Conservation (phyloP, 805 yeast genomes). For the Hyphopichia homilentoma region DNA sequence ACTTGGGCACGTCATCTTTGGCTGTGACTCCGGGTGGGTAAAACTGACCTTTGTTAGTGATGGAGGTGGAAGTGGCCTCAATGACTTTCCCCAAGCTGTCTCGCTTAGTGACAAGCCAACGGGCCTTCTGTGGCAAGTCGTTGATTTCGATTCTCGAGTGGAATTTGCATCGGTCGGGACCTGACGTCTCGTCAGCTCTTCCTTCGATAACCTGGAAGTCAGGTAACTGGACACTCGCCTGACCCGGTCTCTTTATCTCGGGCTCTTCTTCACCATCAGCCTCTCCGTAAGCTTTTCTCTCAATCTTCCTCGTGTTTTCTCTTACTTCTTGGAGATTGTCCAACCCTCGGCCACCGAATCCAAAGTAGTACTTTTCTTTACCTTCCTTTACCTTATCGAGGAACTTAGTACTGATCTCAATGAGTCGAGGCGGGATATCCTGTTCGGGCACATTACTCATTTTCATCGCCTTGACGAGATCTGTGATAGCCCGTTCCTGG, state of each 20-base stretch:
- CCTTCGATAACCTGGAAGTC: slow-evolving; percentile 50
- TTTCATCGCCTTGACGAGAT: slow-evolving; percentile 65
- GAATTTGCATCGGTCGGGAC: slow-evolving; percentile 53
- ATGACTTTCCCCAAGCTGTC: slow-evolving; percentile 60
- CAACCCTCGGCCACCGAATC: slow-evolving; percentile 93
- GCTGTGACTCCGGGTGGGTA: no score
- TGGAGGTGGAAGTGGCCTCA: slow-evolving; percentile 69
- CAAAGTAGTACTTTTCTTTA: slow-evolving; percentile 59
- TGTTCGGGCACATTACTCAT: slow-evolving; percentile 43
- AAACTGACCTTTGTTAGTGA: slow-evolving; percentile 78
- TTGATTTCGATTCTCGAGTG: slow-evolving; percentile 74
- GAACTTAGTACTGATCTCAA: slow-evolving; percentile 51
- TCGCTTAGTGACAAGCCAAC: slow-evolving; percentile 75
- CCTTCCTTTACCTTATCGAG: slow-evolving; percentile 62
- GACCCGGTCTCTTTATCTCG: no score
- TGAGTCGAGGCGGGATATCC: slow-evolving; percentile 50
- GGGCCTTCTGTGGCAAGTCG: slow-evolving; percentile 75
- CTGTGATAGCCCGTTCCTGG: slow-evolving; percentile 64
- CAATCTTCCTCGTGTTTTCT: slow-evolving; percentile 45
- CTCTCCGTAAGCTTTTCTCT: slow-evolving; percentile 45
- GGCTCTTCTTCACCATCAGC: slow-evolving; percentile 7
- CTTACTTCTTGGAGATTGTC: slow-evolving; percentile 68
- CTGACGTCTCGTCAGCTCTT: slow-evolving; percentile 48
- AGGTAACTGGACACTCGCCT: no score
- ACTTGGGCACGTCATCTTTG: slow-evolving; percentile 78